Base-by-base conservation (phyloP, 768 basidiomycete genomes). In the Tricholoma furcatifolium region DNA sequence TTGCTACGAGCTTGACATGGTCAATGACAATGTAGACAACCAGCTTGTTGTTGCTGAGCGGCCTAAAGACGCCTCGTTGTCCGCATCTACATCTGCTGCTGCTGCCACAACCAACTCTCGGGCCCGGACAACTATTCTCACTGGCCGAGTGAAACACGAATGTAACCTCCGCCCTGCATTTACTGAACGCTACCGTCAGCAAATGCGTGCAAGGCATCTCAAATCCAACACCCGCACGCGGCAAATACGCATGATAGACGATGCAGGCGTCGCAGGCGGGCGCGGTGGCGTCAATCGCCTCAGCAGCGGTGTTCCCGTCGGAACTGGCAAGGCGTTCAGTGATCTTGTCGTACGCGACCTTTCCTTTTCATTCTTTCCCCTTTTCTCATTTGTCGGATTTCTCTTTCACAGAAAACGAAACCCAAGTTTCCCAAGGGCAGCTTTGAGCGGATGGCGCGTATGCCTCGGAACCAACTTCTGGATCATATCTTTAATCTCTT, bases 361-460 rank as follows among this genome's bases (percentile, higher is more conserved):
- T 42, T 32, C 32, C 45, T 44, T 52, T 47, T 43, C 36, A 42
- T 50, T 55, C 35, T 45, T 21, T 20, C 20, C 10, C 44, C 53
- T 21, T 4, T 5, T 3, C 21, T 23, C 20, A 9, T 15, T 32
- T 35, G 12, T 24, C 30, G 17, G 18, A 46, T 41, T 31, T 2
- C 42, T 27, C 31, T n/a, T 38, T 56, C 54, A 11, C 57, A 86
- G 87, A 82, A 81, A 78, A 75, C 82, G 14, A 90, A 86, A 69
- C 79, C 72, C 35, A 90, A 87, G 65, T 77, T 74, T 1, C 67
- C 76, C 15, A 89, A 90, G 60, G 87, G 87, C 24, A 73, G 80
- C 12, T 88, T 88, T 71, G 91, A 94, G 69, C 88, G 90, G 60
- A 88, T 91, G 82, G 87, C 89, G n/a, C 90, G 94, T 65, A 85